Base-by-base conservation (phyloP, 306 rosid genomes). In the Trifolium repens region DNA sequence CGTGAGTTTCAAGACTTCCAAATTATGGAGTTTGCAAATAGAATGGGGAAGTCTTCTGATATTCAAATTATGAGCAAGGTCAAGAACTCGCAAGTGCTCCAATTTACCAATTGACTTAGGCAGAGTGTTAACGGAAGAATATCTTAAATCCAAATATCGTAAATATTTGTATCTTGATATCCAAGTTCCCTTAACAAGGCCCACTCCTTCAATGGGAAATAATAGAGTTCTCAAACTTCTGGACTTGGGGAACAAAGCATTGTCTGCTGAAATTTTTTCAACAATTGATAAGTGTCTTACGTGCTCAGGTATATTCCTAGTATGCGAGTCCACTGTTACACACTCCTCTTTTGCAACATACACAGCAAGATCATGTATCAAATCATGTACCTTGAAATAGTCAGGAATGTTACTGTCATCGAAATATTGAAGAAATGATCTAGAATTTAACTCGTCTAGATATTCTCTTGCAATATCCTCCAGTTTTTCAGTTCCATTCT, bases 351-450 rank as follows among this genome's bases (percentile, higher is more conserved):
- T 35, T 0, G n/a, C 30, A 37, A 63, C 27, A 63, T 63, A 37
- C 9, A 37, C 0, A 1, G 69, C 27, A 35, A 63, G 47, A 63
- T 63, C 69, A 4, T 63, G 30, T 1, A 16, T 9, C 27, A 63
- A n/a, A 63, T 64, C 69, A 39, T 64, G 69, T 39, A 64, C 32
- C 1, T 39, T 64, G 69, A 64, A 64, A 0, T 0, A 0, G 30
- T 0, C 11, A 17, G 0, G 2, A 1, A 1, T 1, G 1, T 49
- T 49, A 2, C 0, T 0, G 30, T 39, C 4, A 0, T 9, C 1
- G 0, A 16, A 39, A 64, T 64, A 49, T 1, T 39, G 69, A 64
- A 64, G 3, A 64, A 64, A 64, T 5, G 50, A 64, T 10, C 50
- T 39, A 0, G 69, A 16, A 10, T 39, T 0, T 10, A 64, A 39